Percentiles rank a stretch among this genome's conserved stretches.
These are phyloP conservation scores for Fusarium nisikadoi DNA, from an alignment of 2,329 filamentous ascomycete genomes.

Conservation along the genomic window DNA sequence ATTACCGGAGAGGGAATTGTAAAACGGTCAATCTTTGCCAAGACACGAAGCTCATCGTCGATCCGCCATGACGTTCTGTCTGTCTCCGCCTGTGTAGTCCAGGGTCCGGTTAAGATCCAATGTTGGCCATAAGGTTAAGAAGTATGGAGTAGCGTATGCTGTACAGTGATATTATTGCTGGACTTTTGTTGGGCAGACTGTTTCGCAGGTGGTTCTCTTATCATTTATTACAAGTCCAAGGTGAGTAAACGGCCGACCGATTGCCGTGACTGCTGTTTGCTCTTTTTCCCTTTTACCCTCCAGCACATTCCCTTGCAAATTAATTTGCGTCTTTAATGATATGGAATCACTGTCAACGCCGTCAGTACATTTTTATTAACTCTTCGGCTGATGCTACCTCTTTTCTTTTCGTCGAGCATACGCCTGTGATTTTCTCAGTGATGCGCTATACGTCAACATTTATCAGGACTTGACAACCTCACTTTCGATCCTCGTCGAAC, in stretches of 20 bases:
- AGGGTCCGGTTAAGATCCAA: conserved; percentile 28
- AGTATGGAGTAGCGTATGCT: conserved; percentile 28
- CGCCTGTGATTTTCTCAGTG: conserved; percentile 9
- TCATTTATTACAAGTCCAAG: conserved; percentile 29
- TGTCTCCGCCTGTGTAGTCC: conserved; percentile 17
- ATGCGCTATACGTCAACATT: conserved; percentile 20
- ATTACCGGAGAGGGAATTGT: conserved; percentile 2
- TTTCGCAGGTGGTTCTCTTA: conserved; percentile 31
- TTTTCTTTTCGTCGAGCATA: not conserved
- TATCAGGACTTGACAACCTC: conserved; percentile 9
- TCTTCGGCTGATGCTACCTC: not conserved
- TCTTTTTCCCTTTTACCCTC: conserved; percentile 13
- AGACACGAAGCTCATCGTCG: conserved; percentile 35
- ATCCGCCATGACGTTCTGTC: conserved; percentile 35
- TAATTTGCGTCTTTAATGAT: conserved; percentile 24
- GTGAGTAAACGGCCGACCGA: conserved; percentile 22
- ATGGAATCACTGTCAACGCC: conserved; percentile 1
- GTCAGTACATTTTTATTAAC: not conserved
- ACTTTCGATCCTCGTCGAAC: conserved; percentile 2
- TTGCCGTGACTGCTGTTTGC: conserved; percentile 8
- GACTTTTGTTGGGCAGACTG: conserved; percentile 27
- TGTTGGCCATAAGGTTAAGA: conserved; percentile 24
- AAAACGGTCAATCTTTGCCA: conserved; percentile 23
- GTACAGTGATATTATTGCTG: conserved; percentile 21
- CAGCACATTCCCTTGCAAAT: conserved; percentile 10